Percentiles rank a stretch among this genome's conserved stretches.
These are phyloP conservation scores for Thuidium tamariscinum DNA, from an alignment of 225 moss, liverwort and hornwort species.

Conservation along the genomic window DNA sequence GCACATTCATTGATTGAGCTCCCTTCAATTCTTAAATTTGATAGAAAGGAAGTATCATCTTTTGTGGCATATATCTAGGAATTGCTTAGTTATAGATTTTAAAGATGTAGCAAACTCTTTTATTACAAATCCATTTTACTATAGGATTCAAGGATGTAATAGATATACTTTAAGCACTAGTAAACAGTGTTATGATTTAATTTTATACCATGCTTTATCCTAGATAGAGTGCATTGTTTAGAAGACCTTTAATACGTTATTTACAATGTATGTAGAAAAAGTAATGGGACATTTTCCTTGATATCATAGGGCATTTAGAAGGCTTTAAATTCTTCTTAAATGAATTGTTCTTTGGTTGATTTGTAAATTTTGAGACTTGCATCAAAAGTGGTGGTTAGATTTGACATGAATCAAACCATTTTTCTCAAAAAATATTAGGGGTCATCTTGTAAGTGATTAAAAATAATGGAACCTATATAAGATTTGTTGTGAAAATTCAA, in stretches of 20 bases:
- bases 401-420: not conserved
- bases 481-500: not conserved
- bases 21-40: not conserved
- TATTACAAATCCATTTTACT: not conserved
- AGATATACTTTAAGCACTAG: not conserved
- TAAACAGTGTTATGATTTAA: not conserved
- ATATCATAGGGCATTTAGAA: not conserved
- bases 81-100: not conserved
- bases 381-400: not conserved
- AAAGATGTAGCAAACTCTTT: accelerated
- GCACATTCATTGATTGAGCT: not conserved
- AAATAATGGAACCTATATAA: not conserved
- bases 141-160: not conserved
- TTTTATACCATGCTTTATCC: accelerated
- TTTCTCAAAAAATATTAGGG: accelerated
- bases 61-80: accelerated
- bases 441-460: not conserved
- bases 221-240: accelerated
- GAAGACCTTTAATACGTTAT: accelerated
- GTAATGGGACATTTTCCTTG: not conserved
- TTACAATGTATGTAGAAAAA: not conserved
- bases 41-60: accelerated
- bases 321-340: not conserved
- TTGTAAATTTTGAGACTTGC: not conserved
- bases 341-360: not conserved